Conservation (phyloP, 2,329 filamentous ascomycete species). For the Epichloe gansuensis region DNA sequence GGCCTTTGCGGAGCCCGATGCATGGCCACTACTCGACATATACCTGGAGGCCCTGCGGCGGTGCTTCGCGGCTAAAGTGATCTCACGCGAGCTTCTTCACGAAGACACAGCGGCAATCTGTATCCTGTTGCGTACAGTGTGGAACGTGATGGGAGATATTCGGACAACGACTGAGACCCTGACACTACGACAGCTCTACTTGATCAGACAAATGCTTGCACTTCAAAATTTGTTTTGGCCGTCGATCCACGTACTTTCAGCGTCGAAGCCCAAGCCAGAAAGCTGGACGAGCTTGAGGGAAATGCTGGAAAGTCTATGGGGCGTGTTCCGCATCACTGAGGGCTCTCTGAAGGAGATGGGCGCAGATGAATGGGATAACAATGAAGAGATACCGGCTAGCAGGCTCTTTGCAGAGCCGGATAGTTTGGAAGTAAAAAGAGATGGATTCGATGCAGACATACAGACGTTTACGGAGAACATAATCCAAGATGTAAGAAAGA, state of each 20-base stretch:
- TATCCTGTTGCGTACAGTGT: constrained; percentile 18
- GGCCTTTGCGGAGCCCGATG: constrained; percentile 19
- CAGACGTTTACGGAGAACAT: constrained; percentile 30
- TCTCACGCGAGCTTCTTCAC: constrained; percentile 25
- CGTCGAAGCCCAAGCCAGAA: constrained; percentile 4
- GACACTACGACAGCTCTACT: constrained; percentile 14
- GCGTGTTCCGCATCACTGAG: constrained; percentile 10
- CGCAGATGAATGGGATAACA: constrained; percentile 7
- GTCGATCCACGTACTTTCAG: constrained; percentile 12
- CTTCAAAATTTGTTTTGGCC: constrained; percentile 20
- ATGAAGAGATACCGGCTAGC: constrained; percentile 8
- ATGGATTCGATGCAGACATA: constrained; percentile 17
- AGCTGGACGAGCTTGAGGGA: constrained; percentile 11
- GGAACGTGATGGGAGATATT: constrained; percentile 16
- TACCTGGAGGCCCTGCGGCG: constrained; percentile 32
- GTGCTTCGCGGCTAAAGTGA: constrained; percentile 20
- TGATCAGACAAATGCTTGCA: constrained; percentile 16
- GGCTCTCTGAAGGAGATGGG: constrained; percentile 8
- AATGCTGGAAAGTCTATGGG: constrained; percentile 9
- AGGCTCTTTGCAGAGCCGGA: constrained; percentile 13
- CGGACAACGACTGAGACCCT: constrained; percentile 9
- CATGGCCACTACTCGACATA: constrained; percentile 37
- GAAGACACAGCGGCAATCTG: constrained; percentile 21
- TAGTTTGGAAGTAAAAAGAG: background rate
- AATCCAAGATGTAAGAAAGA: constrained; percentile 29